Evolutionary conservation across 163 green algal genomes (phyloP).

Genomic region (Chlamydomonas reinhardtii): DNA sequence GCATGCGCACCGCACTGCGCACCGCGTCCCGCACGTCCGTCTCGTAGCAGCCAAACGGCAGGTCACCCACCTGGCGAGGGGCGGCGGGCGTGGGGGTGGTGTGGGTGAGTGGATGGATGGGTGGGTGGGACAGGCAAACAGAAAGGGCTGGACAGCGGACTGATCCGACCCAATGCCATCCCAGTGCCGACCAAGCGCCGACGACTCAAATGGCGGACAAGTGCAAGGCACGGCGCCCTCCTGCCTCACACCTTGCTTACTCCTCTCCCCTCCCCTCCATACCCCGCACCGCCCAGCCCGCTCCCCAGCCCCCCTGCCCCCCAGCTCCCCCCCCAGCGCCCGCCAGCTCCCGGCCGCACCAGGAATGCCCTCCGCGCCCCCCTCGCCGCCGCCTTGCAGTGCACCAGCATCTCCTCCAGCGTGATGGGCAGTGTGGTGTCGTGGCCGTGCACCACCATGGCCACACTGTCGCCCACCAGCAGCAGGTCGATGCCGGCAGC

Average conservation of each 20-base stretch:
- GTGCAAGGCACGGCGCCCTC: too few relatives aligned
- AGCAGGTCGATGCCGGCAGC: slow-evolving; percentile 93
- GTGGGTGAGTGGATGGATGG: background rate
- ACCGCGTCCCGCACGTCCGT: slow-evolving; percentile 82
- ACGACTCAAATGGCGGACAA: too few relatives aligned
- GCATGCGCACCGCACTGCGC: slow-evolving; percentile 83
- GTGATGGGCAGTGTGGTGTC: slow-evolving; percentile 99
- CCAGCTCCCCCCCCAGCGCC: background rate
- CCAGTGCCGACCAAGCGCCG: too few relatives aligned
- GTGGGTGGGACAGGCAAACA: too few relatives aligned
- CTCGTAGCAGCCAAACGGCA: slow-evolving; percentile 97
- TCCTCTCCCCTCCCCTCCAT: too few relatives aligned
- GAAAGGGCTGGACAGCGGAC: too few relatives aligned
- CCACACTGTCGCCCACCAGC: slow-evolving; percentile 94
- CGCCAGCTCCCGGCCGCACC: background rate
- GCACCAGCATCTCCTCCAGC: slow-evolving; percentile 97
- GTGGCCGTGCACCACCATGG: slow-evolving; percentile 98
- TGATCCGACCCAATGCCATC: too few relatives aligned
- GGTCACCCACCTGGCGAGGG: slow-evolving; percentile 72
- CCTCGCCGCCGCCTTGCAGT: slow-evolving; percentile 81
- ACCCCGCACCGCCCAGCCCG: slow-evolving; percentile 84
- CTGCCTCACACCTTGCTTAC: too few relatives aligned
- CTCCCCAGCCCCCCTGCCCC: background rate
- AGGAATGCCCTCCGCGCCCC: slow-evolving; percentile 57
- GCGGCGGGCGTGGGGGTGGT: too few relatives aligned